A percentile compares a stretch with the other conserved stretches of the same genome.
Conservation (phyloP, 257 asterid species). For the Solanum ossicruentum region DNA sequence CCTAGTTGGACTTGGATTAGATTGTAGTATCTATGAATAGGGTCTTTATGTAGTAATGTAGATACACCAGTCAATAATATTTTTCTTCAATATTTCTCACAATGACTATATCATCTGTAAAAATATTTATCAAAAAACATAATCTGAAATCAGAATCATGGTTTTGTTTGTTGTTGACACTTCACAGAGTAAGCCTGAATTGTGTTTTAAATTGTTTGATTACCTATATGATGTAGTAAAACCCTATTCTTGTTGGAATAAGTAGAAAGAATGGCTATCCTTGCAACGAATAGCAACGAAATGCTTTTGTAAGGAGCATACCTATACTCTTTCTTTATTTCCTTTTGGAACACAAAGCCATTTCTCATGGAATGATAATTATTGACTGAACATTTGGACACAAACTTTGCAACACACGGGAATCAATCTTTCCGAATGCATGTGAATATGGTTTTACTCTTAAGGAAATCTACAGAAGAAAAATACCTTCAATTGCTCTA, state of each 20-base stretch:
- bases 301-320: neutral
- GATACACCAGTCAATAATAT: too few species aligned
- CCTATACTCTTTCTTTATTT: neutral
- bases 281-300: neutral
- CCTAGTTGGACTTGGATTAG: too few species aligned
- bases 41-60: too few species aligned
- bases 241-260: neutral
- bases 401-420: neutral
- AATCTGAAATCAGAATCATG: neutral
- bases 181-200: neutral
- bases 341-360: neutral
- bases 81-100: too few species aligned
- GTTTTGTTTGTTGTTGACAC: neutral
- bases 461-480: neutral
- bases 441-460: neutral
- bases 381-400: neutral
- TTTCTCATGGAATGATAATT: neutral
- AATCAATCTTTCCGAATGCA: neutral
- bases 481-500: constrained; percentile 50
- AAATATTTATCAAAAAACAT: neutral
- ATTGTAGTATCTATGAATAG: too few species aligned
- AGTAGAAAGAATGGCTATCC: neutral
- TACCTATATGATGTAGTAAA: neutral
- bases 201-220: neutral
- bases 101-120: neutral